phyloP scores from a whole-genome alignment of 805 yeast genomes.

The Priceomyces melissophilus region DNA sequence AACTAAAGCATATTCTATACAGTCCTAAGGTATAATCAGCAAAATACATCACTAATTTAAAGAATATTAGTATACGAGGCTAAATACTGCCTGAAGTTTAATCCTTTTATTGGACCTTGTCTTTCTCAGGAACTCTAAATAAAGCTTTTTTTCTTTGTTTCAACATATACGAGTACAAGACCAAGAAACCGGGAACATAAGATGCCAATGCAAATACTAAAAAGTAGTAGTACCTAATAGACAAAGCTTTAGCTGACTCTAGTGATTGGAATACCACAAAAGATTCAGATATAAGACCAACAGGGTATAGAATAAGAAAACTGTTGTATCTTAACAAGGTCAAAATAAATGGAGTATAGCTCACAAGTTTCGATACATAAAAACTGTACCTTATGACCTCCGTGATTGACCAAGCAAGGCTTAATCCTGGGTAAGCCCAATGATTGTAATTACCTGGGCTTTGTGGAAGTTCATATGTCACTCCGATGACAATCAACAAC shows the following conservation, averaged over 20 bases:
- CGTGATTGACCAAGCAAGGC: constrained; percentile 27
- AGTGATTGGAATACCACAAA: constrained; percentile 24
- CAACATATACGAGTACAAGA: constrained; percentile 28
- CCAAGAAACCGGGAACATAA: constrained; percentile 30
- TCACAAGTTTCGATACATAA: constrained; percentile 18
- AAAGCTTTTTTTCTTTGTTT: constrained; percentile 24
- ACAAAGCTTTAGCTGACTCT: constrained; percentile 8
- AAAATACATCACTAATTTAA: too few relatives aligned
- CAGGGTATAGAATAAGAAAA: constrained; percentile 27
- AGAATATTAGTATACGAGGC: too few relatives aligned
- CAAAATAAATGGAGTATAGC: constrained; percentile 15
- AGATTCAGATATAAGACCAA: constrained; percentile 26
- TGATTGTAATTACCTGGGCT: constrained; percentile 25
- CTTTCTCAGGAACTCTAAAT: neutral
- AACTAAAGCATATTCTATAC: too few relatives aligned
- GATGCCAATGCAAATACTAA: constrained; percentile 17
- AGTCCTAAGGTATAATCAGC: too few relatives aligned
- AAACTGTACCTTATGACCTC: constrained; percentile 29
- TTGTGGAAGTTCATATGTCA: constrained; percentile 23
- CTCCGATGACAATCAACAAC: constrained; percentile 24
- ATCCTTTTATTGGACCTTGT: too few relatives aligned
- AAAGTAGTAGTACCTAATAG: constrained; percentile 16
- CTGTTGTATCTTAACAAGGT: constrained; percentile 28
- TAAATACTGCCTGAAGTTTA: too few relatives aligned
- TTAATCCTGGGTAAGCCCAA: constrained; percentile 17